Percentiles rank a stretch among this genome's conserved stretches.
phyloP scores from a whole-genome alignment of 352 stramenopile species.

The Blastocystis sp. region DNA sequence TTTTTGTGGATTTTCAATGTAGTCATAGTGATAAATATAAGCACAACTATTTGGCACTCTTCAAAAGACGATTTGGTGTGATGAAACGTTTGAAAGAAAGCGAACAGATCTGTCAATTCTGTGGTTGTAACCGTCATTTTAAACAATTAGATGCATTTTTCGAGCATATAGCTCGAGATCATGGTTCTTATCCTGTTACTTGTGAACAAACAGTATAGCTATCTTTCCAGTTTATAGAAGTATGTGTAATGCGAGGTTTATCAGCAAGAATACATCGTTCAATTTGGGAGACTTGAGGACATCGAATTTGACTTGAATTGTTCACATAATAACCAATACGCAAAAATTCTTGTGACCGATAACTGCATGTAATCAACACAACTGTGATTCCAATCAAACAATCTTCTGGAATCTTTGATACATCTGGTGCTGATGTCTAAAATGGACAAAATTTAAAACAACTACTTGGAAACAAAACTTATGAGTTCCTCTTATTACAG shows the following conservation, averaged over 20 bases:
- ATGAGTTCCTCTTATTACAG: conserved; percentile 93
- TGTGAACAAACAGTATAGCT: conserved; percentile 46
- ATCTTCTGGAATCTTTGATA: conserved; percentile 84
- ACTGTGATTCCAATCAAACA: conserved; percentile 98
- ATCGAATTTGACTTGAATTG: conserved; percentile 83
- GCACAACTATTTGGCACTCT: not conserved
- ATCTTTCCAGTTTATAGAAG: conserved; percentile 89
- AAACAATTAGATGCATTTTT: not conserved
- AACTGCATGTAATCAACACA: conserved; percentile 94
- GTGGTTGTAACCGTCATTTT: conserved; percentile 5
- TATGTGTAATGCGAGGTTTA: conserved; percentile 88
- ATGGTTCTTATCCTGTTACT: not conserved
- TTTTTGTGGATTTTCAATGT: conserved; percentile 38
- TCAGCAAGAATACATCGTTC: conserved; percentile 90
- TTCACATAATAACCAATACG: conserved; percentile 97
- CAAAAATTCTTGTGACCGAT: conserved; percentile 93
- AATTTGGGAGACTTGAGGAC: conserved; percentile 25
- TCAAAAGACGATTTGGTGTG: not conserved
- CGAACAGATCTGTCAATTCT: conserved; percentile 24
- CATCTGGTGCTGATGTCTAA: conserved; percentile 87
- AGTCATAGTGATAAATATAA: not conserved
- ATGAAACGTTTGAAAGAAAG: not conserved
- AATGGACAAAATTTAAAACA: not conserved
- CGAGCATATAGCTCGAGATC: not conserved
- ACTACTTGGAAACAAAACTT: conserved; percentile 91